Percentiles rank a stretch among this genome's conserved stretches.
phyloP scores from a whole-genome alignment of 257 asterid species.

The Linaria vulgaris region DNA sequence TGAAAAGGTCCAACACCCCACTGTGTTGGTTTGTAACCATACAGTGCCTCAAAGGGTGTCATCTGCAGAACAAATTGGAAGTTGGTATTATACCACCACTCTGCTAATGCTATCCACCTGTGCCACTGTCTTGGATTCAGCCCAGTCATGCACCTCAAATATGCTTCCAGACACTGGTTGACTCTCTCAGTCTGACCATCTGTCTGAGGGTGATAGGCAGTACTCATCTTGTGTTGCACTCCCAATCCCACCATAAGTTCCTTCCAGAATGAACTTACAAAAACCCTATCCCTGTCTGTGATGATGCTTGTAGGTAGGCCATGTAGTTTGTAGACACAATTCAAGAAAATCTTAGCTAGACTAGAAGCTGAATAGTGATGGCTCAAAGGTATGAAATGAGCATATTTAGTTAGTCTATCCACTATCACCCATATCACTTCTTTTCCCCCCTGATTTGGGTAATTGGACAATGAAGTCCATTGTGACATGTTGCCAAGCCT shows the following conservation, averaged over 20 bases:
- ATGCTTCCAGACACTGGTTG: background rate
- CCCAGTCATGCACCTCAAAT: background rate
- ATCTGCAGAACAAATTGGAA: background rate
- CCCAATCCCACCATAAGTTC: background rate
- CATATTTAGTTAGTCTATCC: background rate
- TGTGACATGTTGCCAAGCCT: background rate
- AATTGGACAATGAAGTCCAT: slow-evolving; percentile 15
- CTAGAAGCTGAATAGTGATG: background rate
- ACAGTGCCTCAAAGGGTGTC: slow-evolving; percentile 18
- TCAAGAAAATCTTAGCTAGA: background rate
- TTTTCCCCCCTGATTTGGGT: background rate
- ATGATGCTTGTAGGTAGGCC: background rate
- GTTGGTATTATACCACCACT: slow-evolving; percentile 14
- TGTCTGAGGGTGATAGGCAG: background rate
- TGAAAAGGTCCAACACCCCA: background rate
- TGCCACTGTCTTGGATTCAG: background rate
- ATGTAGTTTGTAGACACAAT: background rate
- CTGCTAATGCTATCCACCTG: background rate
- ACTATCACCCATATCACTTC: background rate
- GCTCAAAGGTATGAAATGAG: background rate
- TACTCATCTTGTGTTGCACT: background rate
- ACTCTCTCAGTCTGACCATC: slow-evolving; percentile 8
- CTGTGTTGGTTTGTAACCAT: background rate
- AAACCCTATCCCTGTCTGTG: background rate
- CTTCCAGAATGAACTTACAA: background rate